Conservation (phyloP, 805 yeast genomes). For the Spathaspora sp. region DNA sequence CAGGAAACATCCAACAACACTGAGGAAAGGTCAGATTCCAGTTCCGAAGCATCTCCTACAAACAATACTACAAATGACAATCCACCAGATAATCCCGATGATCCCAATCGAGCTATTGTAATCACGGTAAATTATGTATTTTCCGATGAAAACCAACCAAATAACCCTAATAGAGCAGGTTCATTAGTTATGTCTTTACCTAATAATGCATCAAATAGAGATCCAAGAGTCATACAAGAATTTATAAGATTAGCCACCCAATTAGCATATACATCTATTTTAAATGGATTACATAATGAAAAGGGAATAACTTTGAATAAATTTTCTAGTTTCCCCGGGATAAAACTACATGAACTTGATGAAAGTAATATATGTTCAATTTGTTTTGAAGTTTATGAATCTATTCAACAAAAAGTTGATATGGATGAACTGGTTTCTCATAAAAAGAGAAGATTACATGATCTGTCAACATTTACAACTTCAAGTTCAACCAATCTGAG, state of each 20-base stretch:
- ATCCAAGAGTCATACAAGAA: conserved; percentile 58
- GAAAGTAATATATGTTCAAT: conserved; percentile 48
- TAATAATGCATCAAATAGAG: conserved; percentile 56
- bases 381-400: conserved; percentile 51
- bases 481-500: conserved; percentile 4
- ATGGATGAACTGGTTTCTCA: conserved; percentile 10
- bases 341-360: conserved; percentile 2
- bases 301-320: conserved; percentile 51
- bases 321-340: conserved; percentile 48
- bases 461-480: conserved; percentile 5
- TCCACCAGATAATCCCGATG: conserved; percentile 2
- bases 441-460: conserved; percentile 22
- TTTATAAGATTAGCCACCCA: conserved; percentile 66
- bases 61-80: not conserved
- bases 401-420: conserved; percentile 5
- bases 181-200: conserved; percentile 63
- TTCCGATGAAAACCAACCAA: conserved; percentile 37
- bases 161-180: conserved; percentile 45
- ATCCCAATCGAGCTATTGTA: conserved; percentile 29
- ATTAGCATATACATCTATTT: conserved; percentile 62
- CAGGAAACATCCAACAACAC: not conserved
- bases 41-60: conserved; percentile 1
- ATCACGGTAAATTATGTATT: conserved; percentile 44
- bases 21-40: not conserved
- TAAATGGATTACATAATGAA: conserved; percentile 44